Base-by-base conservation (phyloP, 257 asterid genomes). In the Forsythia suspensa region DNA sequence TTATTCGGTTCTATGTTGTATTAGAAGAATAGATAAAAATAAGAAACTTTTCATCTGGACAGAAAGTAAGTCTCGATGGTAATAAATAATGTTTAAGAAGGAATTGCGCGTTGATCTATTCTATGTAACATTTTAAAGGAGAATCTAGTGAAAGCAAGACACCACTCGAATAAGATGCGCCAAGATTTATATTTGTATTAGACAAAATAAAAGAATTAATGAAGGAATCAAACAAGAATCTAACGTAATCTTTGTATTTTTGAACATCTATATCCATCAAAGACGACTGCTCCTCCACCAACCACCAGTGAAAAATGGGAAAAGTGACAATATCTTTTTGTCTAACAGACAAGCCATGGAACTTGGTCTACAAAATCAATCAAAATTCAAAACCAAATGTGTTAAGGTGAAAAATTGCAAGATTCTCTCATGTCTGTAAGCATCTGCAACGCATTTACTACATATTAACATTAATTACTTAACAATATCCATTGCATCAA, bases 191-290 rank as follows among this genome's bases (percentile, higher is more conserved):
- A 5, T 46, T 46, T 46, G 55, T 4, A 46, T 46, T 12, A 46
- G 55, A 46, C 55, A 46, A 46, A 46, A 46, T 21, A 21, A 55
- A 55, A 55, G 24, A 55, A 18, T 52, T 16, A 51, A 51, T 73
- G 76, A 78, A 76, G 48, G 78, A 75, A 79, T 63, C 72, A 79
- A 63, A 55, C 84, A 76, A 37, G 80, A 83, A 75, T 79, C 77
- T 51, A 34, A 16, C 81, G 71, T 29, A 24, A 78, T 82, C 78
- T 83, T 66, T 71, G 34, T n/a, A 74, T 43, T 38, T 59, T 52
- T 66, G 6, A n/a, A 10, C 34, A 77, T 24, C 8, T 68, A 38
- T 36, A 55, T 40, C 20, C n/a, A 70, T 12, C 37, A 5, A 38
- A 51, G 37, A 79, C 73, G 71, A 10, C 20, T 36, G 34, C 65